Base-by-base conservation (phyloP, 768 basidiomycete genomes). In the Xanthoconium stramineum region DNA sequence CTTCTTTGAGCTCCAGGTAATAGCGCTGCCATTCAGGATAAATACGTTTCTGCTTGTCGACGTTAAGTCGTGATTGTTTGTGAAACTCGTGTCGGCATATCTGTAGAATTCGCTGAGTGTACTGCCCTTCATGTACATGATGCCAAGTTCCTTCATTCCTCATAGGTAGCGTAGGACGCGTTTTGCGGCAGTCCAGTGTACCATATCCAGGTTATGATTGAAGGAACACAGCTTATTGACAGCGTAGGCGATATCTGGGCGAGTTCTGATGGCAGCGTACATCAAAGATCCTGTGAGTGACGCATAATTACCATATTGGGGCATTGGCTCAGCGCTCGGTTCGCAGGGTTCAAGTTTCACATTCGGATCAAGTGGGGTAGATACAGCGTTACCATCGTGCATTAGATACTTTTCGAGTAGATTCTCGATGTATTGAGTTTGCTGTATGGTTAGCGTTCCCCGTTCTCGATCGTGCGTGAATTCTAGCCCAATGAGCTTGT, bases 1-100 rank as follows among this genome's bases (percentile, higher is more conserved):
- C 67, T 71, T 67, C 64, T 69, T 15, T 12, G 68, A 33, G 46
- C 72, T 20, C 58, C 74, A 42, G 60, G 70, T 1, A 47, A 77
- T 10, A 69, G 58, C 28, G 1, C 61, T 50, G 2, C 48, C 48
- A 14, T 47, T n/a, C 10, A 24, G 13, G 3, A 47, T 12, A 13
- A 50, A 39, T 6, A 50, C 29, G 2, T 29, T 38, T 0, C 48
- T 17, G 14, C 37, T 50, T 13, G 36, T 50, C 17, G 17, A 64
- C 45, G 55, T 45, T 0, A 62, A 13, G 3, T 70, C 64, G 0
- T 56, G 29, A 13, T 68, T 67, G 14, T 57, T 71, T 0, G 60
- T 67, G 53, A 65, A 70, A 32, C 69, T 65, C 0, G 70, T 62
- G 33, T 76, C 67, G 0, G 65, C 28, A 5, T 59, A 38, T 62